Base-by-base conservation (phyloP, 768 basidiomycete genomes). In the Boletus reticulatus region DNA sequence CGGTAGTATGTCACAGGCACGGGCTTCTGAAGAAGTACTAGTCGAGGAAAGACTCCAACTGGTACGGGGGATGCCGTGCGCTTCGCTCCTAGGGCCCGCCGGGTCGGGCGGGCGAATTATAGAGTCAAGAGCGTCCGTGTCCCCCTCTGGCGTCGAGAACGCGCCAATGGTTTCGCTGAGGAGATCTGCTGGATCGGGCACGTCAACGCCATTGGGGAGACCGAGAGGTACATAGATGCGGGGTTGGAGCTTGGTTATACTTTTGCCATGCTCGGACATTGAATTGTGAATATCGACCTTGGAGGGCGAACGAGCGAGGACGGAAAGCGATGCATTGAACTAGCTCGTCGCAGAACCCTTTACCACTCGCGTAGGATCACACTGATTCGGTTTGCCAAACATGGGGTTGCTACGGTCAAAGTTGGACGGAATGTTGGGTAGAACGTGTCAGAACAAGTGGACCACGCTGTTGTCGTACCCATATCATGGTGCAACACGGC, bases 1-100 rank as follows among this genome's bases (percentile, higher is more conserved):
- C 46, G 32, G 38, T 17, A 38, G 27, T 36, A 31, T 50, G 55
- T 60, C 53, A 64, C 34, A 57, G 48, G 50, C 38, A 52, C 42
- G 2, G 36, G 17, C 14, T 39, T 13, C 32, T 12, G 34, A 56
- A 56, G 38, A 22, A 16, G 16, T 43, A 36, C 41, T 29, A 29
- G 29, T 48, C 31, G 38, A 43, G 56, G 50, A 43, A 55, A 66
- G 29, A n/a, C 22, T 32, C 10, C n/a, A 56, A 31, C 50, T 59
- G 22, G 45, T 52, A 49, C 13, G 12, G 54, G 54, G 32, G 48
- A 31, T 37, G 54, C 42, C 44, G 60, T 50, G 20, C n/a, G 36
- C 50, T 54, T 50, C 56, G 38, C 50, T 31, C 11, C 19, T 34
- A 41, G 19, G 41, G 32, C 34, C 61, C 58, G 56, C 53, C 31